Evolutionary conservation across 2,329 filamentous ascomycete genomes (phyloP), one percentile per base, ranked within the genome.

Genomic region (Thielaviopsis musarum): DNA sequence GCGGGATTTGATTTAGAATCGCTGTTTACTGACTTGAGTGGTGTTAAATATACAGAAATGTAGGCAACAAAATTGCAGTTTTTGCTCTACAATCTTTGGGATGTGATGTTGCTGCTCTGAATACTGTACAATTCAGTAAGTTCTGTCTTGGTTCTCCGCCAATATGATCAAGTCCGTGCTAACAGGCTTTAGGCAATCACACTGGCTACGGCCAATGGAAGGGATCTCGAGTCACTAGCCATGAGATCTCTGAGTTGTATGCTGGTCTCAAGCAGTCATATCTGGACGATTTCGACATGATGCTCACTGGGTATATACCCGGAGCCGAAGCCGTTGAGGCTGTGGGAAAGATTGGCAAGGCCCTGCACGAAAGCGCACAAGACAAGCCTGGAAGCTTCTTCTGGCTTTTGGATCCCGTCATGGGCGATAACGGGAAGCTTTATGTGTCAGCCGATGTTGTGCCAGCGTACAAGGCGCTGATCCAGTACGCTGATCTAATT

Each of bases 101-200:
- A 54, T 96, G 90, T 68, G 91, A 98, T 67, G 91, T 96, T 6
- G 87, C 90, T 9, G 88, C 90, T 2, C 79, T 98, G 66, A 96
- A 98, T 70, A 98, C 93, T 0, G 93, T 98, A 6, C 87, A 98
- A 67, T 98, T 96, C 75, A 97, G 91, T 95, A 75, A 71, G 85
- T 73, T 22, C 41, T 26, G 15, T 24, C 10, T n/a, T 30, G 38
- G 21, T 10, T 13, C 28, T 30, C 17, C 10, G 15, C 41, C 4
- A 15, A 17, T 15, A n/a, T 2, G 5, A 48, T 10, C 41, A 17
- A n/a, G n/a, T n/a, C 2, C 45, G 24, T 30, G 49, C 56, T 57
- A 57, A 57, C 45, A 34, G n/a, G 38, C 51, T 17, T 65, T 67
- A 95, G 91, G 90, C 71, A 98, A 98, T 67, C 93, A 98, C 70